Percentiles rank a stretch among this genome's conserved stretches.
phyloP scores from a whole-genome alignment of 163 green algal species.

The Volvox carteri region DNA sequence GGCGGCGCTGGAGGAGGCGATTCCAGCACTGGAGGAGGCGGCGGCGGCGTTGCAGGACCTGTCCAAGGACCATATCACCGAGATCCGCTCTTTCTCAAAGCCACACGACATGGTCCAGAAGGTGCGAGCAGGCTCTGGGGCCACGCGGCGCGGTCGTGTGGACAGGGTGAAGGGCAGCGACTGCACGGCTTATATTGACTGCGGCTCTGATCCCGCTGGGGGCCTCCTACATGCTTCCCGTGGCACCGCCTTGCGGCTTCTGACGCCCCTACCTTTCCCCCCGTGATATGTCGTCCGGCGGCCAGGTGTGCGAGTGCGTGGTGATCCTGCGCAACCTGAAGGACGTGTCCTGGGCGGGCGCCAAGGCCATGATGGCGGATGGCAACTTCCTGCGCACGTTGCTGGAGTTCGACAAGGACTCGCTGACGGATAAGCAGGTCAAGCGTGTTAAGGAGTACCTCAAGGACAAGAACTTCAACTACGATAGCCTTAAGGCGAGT shows the following conservation, averaged over 20 bases:
- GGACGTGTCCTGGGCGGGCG: constrained; percentile 91
- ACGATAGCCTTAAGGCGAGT: constrained; percentile 65
- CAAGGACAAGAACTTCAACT: constrained; percentile 88
- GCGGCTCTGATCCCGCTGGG: too few species aligned
- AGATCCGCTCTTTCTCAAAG: constrained; percentile 93
- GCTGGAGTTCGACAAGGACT: constrained; percentile 93
- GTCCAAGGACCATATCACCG: constrained; percentile 93
- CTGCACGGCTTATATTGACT: too few species aligned
- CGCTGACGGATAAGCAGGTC: constrained; percentile 80
- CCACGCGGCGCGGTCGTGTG: too few species aligned
- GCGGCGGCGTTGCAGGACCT: constrained; percentile 87
- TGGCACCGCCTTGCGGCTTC: too few species aligned
- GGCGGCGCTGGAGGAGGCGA: constrained; percentile 86
- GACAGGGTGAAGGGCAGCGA: too few species aligned
- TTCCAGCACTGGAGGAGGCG: constrained; percentile 89
- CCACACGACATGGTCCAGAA: constrained; percentile 90
- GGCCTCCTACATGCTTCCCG: too few species aligned
- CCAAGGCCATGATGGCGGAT: constrained; percentile 94
- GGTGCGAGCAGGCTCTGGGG: too few species aligned
- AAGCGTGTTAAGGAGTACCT: constrained; percentile 91
- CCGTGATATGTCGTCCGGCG: too few species aligned
- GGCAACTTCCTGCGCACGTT: constrained; percentile 85
- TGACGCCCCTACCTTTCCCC: too few species aligned
- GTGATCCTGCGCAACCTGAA: constrained; percentile 89
- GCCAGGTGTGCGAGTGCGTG: constrained; percentile 92